Percentiles rank a stretch among this genome's conserved stretches.
These are phyloP conservation scores for Aspergillus sp. DNA, from an alignment of 2,329 filamentous ascomycete species.

Conservation along the genomic window DNA sequence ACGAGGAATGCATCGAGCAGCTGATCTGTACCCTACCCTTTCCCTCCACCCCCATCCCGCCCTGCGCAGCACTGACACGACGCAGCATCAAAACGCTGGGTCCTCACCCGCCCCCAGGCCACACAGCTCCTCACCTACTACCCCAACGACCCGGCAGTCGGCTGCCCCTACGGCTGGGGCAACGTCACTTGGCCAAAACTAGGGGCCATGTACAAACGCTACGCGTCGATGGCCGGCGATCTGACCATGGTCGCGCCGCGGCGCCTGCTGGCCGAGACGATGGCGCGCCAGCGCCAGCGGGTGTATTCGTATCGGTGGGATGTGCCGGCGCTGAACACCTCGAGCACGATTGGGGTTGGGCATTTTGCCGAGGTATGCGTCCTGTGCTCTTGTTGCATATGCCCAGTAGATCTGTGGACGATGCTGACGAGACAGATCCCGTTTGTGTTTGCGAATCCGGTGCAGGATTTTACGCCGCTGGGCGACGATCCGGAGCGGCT, in stretches of 20 bases:
- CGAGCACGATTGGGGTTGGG: conserved; percentile 25
- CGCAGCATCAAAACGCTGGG: conserved; percentile 26
- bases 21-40: conserved; percentile 18
- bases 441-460: conserved; percentile 30
- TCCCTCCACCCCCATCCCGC: neutral
- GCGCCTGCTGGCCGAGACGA: conserved; percentile 24
- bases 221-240: conserved; percentile 29
- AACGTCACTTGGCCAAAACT: conserved; percentile 26
- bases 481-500: conserved; percentile 24
- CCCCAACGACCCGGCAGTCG: conserved; percentile 48
- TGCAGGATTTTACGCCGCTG: conserved; percentile 25
- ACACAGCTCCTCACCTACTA: conserved; percentile 49
- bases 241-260: conserved; percentile 27
- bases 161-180: conserved; percentile 45
- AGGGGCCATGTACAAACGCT: conserved; percentile 29
- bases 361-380: conserved; percentile 31
- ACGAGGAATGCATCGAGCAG: conserved; percentile 48
- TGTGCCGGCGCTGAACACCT: conserved; percentile 25
- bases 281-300: conserved; percentile 17
- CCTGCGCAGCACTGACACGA: conserved; percentile 18
- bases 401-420: neutral
- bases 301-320: conserved; percentile 31
- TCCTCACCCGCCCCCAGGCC: conserved; percentile 23
- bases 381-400: neutral
- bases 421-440: conserved; percentile 22